A percentile compares a stretch with the other conserved stretches of the same genome.
These are phyloP conservation scores for Corymbia calophylla DNA, from an alignment of 441 rosid species.

Conservation along the genomic window DNA sequence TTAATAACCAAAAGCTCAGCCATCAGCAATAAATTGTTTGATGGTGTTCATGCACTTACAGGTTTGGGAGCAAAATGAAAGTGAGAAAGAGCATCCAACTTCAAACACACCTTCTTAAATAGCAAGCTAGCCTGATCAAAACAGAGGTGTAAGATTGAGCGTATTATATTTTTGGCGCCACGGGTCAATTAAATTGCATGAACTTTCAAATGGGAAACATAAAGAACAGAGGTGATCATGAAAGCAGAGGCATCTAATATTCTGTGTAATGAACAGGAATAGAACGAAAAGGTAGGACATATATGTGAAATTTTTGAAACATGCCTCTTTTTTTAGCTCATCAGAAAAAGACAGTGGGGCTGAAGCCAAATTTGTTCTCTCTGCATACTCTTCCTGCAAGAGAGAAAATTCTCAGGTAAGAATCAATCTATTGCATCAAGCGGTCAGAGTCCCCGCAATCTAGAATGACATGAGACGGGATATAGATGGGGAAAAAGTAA, in stretches of 20 bases:
- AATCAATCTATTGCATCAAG: neutral
- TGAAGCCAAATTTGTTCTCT: conserved; percentile 58
- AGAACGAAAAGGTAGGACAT: neutral
- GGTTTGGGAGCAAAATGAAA: conserved; percentile 97
- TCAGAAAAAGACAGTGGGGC: conserved; percentile 68
- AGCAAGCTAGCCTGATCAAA: conserved; percentile 53
- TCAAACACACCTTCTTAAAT: conserved; percentile 76
- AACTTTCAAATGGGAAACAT: neutral
- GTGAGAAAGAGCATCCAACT: conserved; percentile 96
- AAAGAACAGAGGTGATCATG: neutral
- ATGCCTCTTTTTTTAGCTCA: conserved; percentile 82
- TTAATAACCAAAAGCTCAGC: neutral
- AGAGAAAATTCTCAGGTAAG: neutral
- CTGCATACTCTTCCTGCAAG: conserved; percentile 73
- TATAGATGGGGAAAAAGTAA: neutral
- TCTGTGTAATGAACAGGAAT: neutral
- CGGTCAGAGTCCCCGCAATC: neutral
- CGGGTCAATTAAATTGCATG: neutral
- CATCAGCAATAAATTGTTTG: neutral
- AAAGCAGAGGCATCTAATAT: neutral
- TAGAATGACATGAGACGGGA: neutral
- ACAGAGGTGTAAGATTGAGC: neutral
- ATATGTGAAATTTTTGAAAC: neutral
- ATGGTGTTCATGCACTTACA: conserved; percentile 32
- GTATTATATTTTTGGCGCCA: neutral